Percentiles rank a stretch among this genome's conserved stretches.
Evolutionary conservation across 1,139 yeast genomes (phyloP).

Genomic region (Suhomyces maxii): DNA sequence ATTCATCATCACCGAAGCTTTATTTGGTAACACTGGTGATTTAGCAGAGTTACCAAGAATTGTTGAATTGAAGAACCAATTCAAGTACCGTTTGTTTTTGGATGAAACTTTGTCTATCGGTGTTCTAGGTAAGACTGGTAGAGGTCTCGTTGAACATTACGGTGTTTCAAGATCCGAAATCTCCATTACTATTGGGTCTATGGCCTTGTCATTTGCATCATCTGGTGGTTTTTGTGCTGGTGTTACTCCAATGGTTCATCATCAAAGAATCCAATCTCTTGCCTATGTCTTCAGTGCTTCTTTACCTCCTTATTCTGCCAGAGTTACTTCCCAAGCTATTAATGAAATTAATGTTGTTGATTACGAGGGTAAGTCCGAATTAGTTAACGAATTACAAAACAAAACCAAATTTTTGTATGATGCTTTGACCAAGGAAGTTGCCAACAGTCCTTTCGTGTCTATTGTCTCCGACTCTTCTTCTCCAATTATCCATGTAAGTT

Average conservation of each 20-base stretch:
- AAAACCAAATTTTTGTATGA: slow-evolving; percentile 22
- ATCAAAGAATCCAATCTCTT: slow-evolving; percentile 85
- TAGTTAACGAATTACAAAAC: slow-evolving; percentile 30
- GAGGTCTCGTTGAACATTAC: slow-evolving; percentile 77
- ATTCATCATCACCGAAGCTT: slow-evolving; percentile 87
- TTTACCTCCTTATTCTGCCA: slow-evolving; percentile 88
- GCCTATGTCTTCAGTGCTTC: slow-evolving; percentile 96
- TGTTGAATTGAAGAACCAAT: slow-evolving; percentile 73
- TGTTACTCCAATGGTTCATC: slow-evolving; percentile 77
- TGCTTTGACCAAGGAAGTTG: slow-evolving; percentile 15
- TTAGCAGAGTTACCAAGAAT: slow-evolving; percentile 70
- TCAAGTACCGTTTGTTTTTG: slow-evolving; percentile 78
- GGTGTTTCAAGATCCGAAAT: slow-evolving; percentile 65
- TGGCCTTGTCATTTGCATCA: slow-evolving; percentile 82
- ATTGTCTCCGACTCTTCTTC: slow-evolving; percentile 61
- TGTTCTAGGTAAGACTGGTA: slow-evolving; percentile 79
- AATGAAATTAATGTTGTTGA: slow-evolving; percentile 38
- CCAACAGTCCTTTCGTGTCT: slow-evolving; percentile 26
- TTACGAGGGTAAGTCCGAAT: slow-evolving; percentile 31
- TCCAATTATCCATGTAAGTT: slow-evolving; percentile 65
- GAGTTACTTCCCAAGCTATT: slow-evolving; percentile 64
- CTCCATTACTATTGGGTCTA: slow-evolving; percentile 83
- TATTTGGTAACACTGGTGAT: slow-evolving; percentile 82
- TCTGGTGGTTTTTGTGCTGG: slow-evolving; percentile 97
- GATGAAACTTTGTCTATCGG: slow-evolving; percentile 91